Conservation (phyloP, 169 alveolate genomes). For the Amoebophrya sp. region DNA sequence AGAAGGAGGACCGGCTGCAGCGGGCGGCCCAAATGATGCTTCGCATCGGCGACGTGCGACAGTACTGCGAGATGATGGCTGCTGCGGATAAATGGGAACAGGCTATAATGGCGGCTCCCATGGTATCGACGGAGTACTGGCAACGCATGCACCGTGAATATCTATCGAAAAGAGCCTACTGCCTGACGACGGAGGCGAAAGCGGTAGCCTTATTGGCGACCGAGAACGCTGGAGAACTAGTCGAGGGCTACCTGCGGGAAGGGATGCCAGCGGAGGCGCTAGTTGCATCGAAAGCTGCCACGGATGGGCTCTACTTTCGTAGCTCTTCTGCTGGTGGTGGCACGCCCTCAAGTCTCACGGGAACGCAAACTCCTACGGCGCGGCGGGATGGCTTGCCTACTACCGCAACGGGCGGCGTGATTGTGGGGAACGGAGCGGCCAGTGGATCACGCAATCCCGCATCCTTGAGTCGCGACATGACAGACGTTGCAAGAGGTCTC, state of each 20-base stretch:
- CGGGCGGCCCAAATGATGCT: neutral
- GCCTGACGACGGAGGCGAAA: neutral
- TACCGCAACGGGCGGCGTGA: neutral
- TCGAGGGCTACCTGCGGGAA: neutral
- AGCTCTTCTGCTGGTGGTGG: neutral
- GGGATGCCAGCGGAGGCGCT: neutral
- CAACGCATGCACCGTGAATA: neutral
- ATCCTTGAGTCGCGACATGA: neutral
- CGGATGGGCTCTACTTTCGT: neutral
- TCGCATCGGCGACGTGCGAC: constrained; percentile 21
- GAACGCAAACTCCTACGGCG: neutral
- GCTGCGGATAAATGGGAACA: neutral
- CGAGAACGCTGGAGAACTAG: neutral
- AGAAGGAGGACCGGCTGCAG: constrained; percentile 10
- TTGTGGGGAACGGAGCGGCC: neutral
- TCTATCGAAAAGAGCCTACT: neutral
- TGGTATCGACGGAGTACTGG: neutral
- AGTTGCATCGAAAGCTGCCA: neutral
- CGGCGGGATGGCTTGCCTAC: neutral
- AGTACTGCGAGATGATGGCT: neutral
- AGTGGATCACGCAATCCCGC: too few relatives aligned
- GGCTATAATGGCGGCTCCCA: constrained; percentile 11
- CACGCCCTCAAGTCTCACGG: neutral
- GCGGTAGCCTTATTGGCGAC: neutral
- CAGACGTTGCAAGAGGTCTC: neutral